phyloP scores from a whole-genome alignment of 305 asterid species.

The Fraxinus baroniana region DNA sequence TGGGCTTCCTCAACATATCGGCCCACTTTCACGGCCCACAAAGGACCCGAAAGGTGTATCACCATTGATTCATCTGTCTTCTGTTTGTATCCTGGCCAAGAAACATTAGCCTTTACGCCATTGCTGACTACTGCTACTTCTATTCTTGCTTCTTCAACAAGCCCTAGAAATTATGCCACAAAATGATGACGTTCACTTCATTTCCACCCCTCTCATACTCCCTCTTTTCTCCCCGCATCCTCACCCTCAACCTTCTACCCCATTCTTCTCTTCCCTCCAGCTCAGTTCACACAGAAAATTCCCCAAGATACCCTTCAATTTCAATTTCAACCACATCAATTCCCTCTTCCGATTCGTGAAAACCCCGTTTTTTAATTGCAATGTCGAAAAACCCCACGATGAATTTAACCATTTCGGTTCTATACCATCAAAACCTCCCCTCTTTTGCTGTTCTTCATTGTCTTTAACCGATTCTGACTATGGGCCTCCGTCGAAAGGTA shows the following conservation, averaged over 20 bases:
- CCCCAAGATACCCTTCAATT: conserved; percentile 37
- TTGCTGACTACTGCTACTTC: neutral
- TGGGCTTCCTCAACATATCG: neutral
- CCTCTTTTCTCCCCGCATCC: conserved; percentile 33
- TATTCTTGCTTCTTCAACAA: neutral
- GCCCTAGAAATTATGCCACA: conserved; percentile 41
- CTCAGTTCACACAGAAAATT: conserved; percentile 20
- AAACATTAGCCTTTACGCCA: neutral
- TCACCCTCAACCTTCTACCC: conserved; percentile 10
- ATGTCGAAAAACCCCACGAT: conserved; percentile 24
- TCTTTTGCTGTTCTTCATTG: conserved; percentile 68
- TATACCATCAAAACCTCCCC: conserved; percentile 31
- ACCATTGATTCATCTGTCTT: neutral
- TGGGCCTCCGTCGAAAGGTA: conserved; percentile 27
- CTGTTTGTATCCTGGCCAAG: neutral
- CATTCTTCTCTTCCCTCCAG: conserved; percentile 33
- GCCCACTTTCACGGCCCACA: neutral
- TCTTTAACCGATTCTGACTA: conserved; percentile 41
- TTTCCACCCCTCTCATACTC: conserved; percentile 57
- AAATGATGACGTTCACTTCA: conserved; percentile 55
- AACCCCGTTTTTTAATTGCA: conserved; percentile 24
- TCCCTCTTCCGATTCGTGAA: conserved; percentile 41
- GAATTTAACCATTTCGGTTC: conserved; percentile 11
- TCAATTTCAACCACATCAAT: conserved; percentile 37
- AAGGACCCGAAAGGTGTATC: neutral